phyloP scores from a whole-genome alignment of 2,329 filamentous ascomycete genomes.

The Pyrenophora tritici-repentis region DNA sequence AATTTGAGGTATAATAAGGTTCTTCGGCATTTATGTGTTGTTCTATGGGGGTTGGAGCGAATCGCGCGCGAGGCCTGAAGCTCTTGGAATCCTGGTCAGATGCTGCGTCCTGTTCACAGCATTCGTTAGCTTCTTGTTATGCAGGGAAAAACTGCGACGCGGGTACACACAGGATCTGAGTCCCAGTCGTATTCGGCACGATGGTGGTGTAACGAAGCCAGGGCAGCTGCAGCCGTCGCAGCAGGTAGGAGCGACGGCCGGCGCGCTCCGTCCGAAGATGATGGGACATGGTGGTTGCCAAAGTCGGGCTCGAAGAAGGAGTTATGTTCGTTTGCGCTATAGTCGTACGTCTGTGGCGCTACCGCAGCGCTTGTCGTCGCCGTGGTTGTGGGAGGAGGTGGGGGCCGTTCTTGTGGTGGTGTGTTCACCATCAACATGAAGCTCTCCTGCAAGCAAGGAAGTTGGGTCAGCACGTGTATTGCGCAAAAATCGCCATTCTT shows the following conservation, averaged over 20 bases:
- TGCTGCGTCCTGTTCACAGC: conserved; percentile 39
- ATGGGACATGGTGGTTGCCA: conserved; percentile 67
- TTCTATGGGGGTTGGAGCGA: conserved; percentile 58
- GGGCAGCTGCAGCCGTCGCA: conserved; percentile 79
- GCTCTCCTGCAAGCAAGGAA: conserved; percentile 65
- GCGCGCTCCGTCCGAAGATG: conserved; percentile 73
- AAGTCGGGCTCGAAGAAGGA: conserved; percentile 70
- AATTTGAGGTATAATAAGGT: conserved; percentile 54
- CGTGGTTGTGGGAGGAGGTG: conserved; percentile 51
- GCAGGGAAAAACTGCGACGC: conserved; percentile 15
- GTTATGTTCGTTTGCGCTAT: conserved; percentile 63
- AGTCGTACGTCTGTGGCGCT: conserved; percentile 48
- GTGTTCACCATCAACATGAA: conserved; percentile 96
- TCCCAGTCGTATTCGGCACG: conserved; percentile 66
- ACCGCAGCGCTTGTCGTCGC: conserved; percentile 29
- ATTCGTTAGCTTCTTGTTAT: conserved; percentile 24
- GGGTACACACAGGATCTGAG: conserved; percentile 42
- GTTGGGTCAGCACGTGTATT: conserved; percentile 6
- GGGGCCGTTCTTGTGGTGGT: conserved; percentile 73
- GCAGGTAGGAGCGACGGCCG: conserved; percentile 68
- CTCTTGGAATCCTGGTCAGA: conserved; percentile 48
- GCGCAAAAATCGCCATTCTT: not conserved
- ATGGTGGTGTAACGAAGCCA: conserved; percentile 83
- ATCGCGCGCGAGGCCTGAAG: conserved; percentile 47
- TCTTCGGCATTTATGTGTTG: conserved; percentile 68